phyloP scores from a whole-genome alignment of 2,329 filamentous ascomycete species.

The Sporothrix sp. region DNA sequence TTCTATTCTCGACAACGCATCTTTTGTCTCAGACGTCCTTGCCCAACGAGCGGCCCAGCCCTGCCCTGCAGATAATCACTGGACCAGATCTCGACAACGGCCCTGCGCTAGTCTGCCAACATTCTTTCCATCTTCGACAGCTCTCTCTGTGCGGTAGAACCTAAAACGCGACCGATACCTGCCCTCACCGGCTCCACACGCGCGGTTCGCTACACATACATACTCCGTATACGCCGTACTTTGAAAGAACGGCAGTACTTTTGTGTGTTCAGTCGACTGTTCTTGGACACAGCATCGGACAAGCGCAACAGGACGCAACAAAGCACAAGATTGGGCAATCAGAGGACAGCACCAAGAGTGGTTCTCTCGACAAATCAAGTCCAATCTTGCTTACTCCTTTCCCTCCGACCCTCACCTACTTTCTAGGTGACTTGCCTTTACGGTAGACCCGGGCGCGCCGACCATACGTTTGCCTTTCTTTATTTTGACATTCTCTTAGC shows the following conservation, averaged over 20 bases:
- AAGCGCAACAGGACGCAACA: not conserved
- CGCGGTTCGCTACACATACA: no score
- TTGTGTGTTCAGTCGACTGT: no score
- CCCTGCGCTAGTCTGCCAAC: not conserved
- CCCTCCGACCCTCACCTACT: not conserved
- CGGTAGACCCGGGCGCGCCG: not conserved
- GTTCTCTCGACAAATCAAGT: not conserved
- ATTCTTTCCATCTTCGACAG: slow-evolving; percentile 4
- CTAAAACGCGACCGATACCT: slow-evolving; percentile 1
- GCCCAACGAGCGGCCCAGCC: no score
- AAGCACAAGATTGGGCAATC: not conserved
- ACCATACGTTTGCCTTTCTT: not conserved
- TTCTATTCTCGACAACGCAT: slow-evolving; percentile 1
- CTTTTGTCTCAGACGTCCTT: slow-evolving; percentile 6
- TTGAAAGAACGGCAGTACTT: no score
- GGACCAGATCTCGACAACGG: not conserved
- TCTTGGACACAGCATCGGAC: not conserved
- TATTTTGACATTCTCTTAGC: slow-evolving; percentile 3
- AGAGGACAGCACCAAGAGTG: not conserved
- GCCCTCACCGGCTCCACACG: not conserved
- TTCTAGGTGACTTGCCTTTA: not conserved
- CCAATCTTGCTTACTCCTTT: not conserved
- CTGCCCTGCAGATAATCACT: no score
- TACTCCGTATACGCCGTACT: no score
- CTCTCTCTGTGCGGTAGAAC: not conserved